Evolutionary conservation across 129 eudicot species (phyloP), one percentile per base, ranked within the genome.

Genomic region (Deinandra increscens): DNA sequence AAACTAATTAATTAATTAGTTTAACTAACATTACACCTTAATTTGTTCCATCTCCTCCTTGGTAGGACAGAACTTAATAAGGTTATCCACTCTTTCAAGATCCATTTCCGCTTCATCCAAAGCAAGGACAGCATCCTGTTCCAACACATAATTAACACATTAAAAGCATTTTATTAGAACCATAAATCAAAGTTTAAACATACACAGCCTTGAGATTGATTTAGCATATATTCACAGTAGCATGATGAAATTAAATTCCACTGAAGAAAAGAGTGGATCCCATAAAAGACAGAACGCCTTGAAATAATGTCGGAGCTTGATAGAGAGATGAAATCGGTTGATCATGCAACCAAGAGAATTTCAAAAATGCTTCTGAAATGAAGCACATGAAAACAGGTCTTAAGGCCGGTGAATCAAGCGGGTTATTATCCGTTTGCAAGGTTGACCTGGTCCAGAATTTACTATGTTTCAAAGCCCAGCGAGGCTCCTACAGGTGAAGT

Each of bases 391-490:
- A 55, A 34, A 22, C 71, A 3, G 74, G 84, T 64, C 73, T 88
- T 50, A 92, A 89, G 69, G 94, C 93, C 26, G 98, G 98, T 64
- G 95, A 92, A 26, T 26, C 31, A 26, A 70, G 96, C 95, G 3
- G 98, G 98, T 55, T 92, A 92, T 56, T 96, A 92, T 74, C 98
- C 98, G n/a, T 92, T 92, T 71, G 89, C 98, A 12, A 88, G 98
- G 69, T 92, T 96, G 98, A 92, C 98, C 1, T 84, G 98, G 75
- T 89, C 96, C 0, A 84, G 84, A 75, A 92, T 86, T 69, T 92
- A 92, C 70, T 92, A 91, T 74, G 83, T 82, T 39, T 64, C 89
- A 6, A 84, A 83, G 63, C 68, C 78, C 7, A 75, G 70, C 12
- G 87, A 75, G 64, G 84, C 31, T 4, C 84, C 70, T n/a, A 84